phyloP scores from a whole-genome alignment of 805 yeast species.

The Cephaloascus albidus region DNA sequence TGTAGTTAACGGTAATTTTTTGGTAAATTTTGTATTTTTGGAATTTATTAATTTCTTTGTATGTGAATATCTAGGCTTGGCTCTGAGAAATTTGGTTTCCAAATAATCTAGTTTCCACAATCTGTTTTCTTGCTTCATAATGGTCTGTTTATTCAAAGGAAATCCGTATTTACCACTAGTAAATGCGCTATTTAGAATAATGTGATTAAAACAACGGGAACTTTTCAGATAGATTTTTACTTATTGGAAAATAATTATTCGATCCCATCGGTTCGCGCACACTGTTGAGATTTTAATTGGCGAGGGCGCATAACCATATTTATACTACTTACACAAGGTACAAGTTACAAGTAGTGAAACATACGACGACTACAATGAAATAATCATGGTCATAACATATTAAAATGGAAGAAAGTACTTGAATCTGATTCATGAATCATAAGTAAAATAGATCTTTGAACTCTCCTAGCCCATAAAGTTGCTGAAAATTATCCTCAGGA shows the following conservation, averaged over 20 bases:
- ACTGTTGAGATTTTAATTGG: too few relatives aligned
- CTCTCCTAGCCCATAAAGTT: not conserved
- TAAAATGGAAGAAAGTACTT: not conserved
- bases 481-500: not conserved
- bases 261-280: too few relatives aligned
- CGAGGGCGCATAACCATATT: too few relatives aligned
- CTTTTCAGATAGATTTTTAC: too few relatives aligned
- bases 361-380: too few relatives aligned
- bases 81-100: conserved; percentile 36
- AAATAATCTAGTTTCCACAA: conserved; percentile 49
- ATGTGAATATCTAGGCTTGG: conserved; percentile 36
- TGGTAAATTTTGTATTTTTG: conserved; percentile 29
- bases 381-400: not conserved
- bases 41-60: conserved; percentile 39
- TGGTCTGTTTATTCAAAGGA: too few relatives aligned
- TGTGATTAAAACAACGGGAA: too few relatives aligned
- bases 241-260: too few relatives aligned
- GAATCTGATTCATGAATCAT: not conserved
- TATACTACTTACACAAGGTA: too few relatives aligned
- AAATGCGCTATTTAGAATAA: too few relatives aligned
- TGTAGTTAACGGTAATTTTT: conserved; percentile 27
- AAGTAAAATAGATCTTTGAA: not conserved
- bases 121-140: conserved; percentile 24
- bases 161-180: too few relatives aligned
- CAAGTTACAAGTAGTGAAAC: too few relatives aligned